A percentile compares a stretch with the other conserved stretches of the same genome.
phyloP scores from a whole-genome alignment of 768 basidiomycete genomes.

The Lentinula sp. region DNA sequence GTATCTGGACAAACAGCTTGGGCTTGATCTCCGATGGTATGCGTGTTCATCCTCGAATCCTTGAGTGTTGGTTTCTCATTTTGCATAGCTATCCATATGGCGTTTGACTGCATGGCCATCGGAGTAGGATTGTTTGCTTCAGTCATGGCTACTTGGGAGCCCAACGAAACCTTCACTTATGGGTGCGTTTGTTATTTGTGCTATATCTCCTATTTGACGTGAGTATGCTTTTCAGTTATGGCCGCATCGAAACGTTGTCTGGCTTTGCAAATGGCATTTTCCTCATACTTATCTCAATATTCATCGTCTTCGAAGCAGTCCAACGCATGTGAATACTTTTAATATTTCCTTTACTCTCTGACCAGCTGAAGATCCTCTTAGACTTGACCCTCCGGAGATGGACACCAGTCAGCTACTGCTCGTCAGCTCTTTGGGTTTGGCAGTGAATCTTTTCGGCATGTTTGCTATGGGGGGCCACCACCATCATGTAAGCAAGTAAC shows the following conservation, averaged over 20 bases:
- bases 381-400: constrained; percentile 95
- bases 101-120: constrained; percentile 97
- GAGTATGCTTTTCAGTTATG: constrained; percentile 51
- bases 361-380: constrained; percentile 20
- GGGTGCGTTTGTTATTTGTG: constrained; percentile 47
- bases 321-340: constrained; percentile 69
- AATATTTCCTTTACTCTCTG: neutral
- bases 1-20: constrained; percentile 95
- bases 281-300: constrained; percentile 88
- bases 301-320: constrained; percentile 97
- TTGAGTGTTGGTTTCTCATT: neutral
- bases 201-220: constrained; percentile 1
- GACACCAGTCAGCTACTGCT: constrained; percentile 88
- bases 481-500: constrained; percentile 57
- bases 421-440: constrained; percentile 84
- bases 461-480: constrained; percentile 97
- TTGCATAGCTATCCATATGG: constrained; percentile 91
- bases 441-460: constrained; percentile 97
- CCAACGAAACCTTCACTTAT: constrained; percentile 92
- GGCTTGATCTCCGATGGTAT: constrained; percentile 95
- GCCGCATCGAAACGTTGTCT: constrained; percentile 93
- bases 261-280: constrained; percentile 98
- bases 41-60: constrained; percentile 15
- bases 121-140: constrained; percentile 93
- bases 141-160: constrained; percentile 97